A percentile compares a stretch with the other conserved stretches of the same genome.
These are phyloP conservation scores for Aquilaria agallochum DNA, from an alignment of 441 rosid species.

Conservation along the genomic window DNA sequence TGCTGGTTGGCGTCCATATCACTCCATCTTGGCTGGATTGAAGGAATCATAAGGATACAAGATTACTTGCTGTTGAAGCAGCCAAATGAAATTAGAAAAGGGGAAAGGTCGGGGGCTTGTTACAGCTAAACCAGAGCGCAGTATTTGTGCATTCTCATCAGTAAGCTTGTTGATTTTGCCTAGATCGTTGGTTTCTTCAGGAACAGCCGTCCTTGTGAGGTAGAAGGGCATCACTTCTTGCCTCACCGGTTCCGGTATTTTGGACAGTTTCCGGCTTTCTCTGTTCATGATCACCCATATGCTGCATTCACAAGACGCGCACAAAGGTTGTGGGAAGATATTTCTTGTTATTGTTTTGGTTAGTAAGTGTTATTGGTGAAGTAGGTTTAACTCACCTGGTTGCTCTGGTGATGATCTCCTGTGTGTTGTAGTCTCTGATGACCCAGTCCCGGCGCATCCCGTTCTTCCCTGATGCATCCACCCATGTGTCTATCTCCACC, in stretches of 20 bases:
- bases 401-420: slow-evolving; percentile 44
- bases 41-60: not conserved
- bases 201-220: slow-evolving; percentile 27
- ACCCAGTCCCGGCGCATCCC: slow-evolving; percentile 61
- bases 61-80: not conserved
- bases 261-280: slow-evolving; percentile 46
- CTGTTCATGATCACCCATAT: slow-evolving; percentile 69
- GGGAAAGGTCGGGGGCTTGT: not conserved
- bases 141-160: slow-evolving; percentile 36
- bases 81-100: not conserved
- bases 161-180: slow-evolving; percentile 42
- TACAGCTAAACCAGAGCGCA: slow-evolving; percentile 47
- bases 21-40: slow-evolving; percentile 49
- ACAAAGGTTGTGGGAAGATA: too few relatives aligned
- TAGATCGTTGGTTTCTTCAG: slow-evolving; percentile 22
- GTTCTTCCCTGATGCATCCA: slow-evolving; percentile 46
- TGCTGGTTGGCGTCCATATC: slow-evolving; percentile 66
- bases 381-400: slow-evolving; percentile 29
- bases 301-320: slow-evolving; percentile 22
- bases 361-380: too few relatives aligned
- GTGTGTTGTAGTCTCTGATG: slow-evolving; percentile 43
- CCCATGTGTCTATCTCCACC: slow-evolving; percentile 64
- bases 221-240: slow-evolving; percentile 44
- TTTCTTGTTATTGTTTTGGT: too few relatives aligned
- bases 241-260: slow-evolving; percentile 46